Evolutionary conservation across 495 filamentous ascomycete species (phyloP).

Genomic region (Neurospora sp.): DNA sequence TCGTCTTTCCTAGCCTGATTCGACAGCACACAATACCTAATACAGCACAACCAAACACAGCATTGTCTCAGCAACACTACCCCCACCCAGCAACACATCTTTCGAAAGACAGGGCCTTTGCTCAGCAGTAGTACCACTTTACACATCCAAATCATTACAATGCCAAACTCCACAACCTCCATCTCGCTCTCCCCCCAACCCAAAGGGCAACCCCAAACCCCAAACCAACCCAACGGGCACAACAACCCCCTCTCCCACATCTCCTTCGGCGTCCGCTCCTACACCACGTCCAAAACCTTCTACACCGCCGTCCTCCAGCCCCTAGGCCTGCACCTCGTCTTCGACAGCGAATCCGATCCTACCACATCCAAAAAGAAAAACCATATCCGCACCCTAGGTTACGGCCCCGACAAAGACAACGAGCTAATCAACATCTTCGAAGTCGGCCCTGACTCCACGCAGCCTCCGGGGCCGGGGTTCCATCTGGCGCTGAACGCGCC

Average conservation of each 20-base stretch:
- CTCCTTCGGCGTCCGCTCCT: slow-evolving; percentile 21
- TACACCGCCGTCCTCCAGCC: slow-evolving; percentile 21
- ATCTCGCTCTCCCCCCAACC: neutral
- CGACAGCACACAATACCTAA: neutral
- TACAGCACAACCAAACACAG: neutral
- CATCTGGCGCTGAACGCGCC: slow-evolving; percentile 30
- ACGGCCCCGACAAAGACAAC: slow-evolving; percentile 15
- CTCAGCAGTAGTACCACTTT: neutral
- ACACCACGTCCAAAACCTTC: slow-evolving; percentile 21
- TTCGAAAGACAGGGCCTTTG: neutral
- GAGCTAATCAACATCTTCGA: slow-evolving; percentile 28
- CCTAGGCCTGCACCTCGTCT: slow-evolving; percentile 23
- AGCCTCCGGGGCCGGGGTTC: slow-evolving; percentile 18
- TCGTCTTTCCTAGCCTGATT: neutral
- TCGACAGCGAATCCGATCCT: slow-evolving; percentile 17
- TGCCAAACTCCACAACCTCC: neutral
- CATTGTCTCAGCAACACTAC: neutral
- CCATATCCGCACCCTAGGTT: slow-evolving; percentile 18
- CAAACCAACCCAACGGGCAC: neutral
- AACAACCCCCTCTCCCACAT: slow-evolving; percentile 24
- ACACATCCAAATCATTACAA: neutral
- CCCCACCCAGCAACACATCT: neutral
- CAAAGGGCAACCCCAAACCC: neutral
- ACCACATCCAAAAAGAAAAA: neutral
- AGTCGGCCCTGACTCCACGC: slow-evolving; percentile 6